Conservation (phyloP, 2,329 filamentous ascomycete genomes). For the Exophiala viscosa region DNA sequence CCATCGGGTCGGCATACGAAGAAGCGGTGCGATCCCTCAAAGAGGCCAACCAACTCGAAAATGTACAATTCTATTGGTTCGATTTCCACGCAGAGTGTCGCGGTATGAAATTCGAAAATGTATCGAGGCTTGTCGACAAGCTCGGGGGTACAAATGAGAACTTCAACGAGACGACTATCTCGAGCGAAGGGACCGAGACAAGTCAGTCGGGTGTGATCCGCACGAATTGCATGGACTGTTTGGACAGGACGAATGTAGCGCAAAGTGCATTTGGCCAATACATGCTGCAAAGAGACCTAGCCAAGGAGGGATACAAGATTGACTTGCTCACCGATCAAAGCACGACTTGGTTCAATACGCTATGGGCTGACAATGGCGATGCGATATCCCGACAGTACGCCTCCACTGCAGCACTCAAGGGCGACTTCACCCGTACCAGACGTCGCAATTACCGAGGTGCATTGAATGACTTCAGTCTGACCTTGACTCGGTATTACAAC, state of each 20-base stretch:
- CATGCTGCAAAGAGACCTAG: constrained; percentile 75
- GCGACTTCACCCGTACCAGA: constrained; percentile 82
- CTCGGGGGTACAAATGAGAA: constrained; percentile 65
- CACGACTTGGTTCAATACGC: constrained; percentile 88
- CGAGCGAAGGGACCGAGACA: constrained; percentile 40
- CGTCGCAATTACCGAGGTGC: constrained; percentile 90
- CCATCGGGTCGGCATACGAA: constrained; percentile 75
- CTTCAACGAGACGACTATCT: constrained; percentile 66
- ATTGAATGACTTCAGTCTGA: constrained; percentile 84
- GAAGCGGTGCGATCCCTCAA: constrained; percentile 65
- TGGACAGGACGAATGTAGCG: constrained; percentile 93
- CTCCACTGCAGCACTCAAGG: constrained; percentile 91
- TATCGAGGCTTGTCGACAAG: constrained; percentile 70
- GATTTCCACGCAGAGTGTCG: constrained; percentile 91
- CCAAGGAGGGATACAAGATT: constrained; percentile 70
- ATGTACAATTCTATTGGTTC: constrained; percentile 85
- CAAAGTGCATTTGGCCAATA: constrained; percentile 86
- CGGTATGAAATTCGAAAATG: constrained; percentile 98
- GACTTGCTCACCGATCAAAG: constrained; percentile 70
- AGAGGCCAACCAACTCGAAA: constrained; percentile 53
- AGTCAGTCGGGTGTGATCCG: constrained; percentile 74
- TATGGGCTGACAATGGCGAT: constrained; percentile 98
- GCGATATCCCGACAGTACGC: constrained; percentile 94
- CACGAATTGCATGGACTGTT: constrained; percentile 98
- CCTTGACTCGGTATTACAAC: constrained; percentile 68